Conservation (phyloP, 129 eudicot genomes). For the Flaveria trinervia region DNA sequence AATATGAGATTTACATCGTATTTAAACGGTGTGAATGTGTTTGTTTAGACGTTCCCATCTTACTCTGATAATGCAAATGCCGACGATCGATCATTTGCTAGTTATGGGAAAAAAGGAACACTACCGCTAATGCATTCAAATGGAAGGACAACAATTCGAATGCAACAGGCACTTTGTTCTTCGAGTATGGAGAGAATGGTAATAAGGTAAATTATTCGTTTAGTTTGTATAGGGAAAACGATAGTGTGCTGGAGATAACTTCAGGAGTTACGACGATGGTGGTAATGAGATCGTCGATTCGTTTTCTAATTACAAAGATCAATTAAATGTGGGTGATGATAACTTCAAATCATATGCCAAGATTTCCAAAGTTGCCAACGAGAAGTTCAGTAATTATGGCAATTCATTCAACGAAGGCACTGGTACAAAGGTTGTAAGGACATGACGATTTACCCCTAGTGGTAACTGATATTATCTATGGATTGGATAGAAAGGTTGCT, state of each 20-base stretch:
- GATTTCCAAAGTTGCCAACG: slow-evolving; percentile 52
- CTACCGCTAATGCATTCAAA: slow-evolving; percentile 47
- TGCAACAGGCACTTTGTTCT: slow-evolving; percentile 61
- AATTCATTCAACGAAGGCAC: slow-evolving; percentile 68
- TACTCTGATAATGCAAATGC: slow-evolving; percentile 63
- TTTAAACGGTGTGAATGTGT: slow-evolving; percentile 40
- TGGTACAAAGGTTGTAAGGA: slow-evolving; percentile 24
- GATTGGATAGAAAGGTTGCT: too few species aligned
- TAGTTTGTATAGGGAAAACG: slow-evolving; percentile 54
- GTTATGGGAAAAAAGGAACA: slow-evolving; percentile 76
- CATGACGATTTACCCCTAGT: too few species aligned
- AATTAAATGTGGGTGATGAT: slow-evolving; percentile 84
- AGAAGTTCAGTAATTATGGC: slow-evolving; percentile 63
- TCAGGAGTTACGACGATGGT: slow-evolving; percentile 56
- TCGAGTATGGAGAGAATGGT: slow-evolving; percentile 55
- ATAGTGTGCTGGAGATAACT: slow-evolving; percentile 38
- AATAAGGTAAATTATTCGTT: slow-evolving; percentile 63
- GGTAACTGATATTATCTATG: too few species aligned
- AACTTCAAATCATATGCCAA: slow-evolving; percentile 58
- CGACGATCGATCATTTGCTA: slow-evolving; percentile 57
- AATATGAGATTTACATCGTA: slow-evolving; percentile 72
- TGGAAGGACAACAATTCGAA: slow-evolving; percentile 62
- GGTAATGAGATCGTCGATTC: slow-evolving; percentile 64
- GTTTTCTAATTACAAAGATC: slow-evolving; percentile 55
- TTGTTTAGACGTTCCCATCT: slow-evolving; percentile 34